Percentiles rank a stretch among this genome's conserved stretches.
Conservation (phyloP, 768 basidiomycete species). For the Erythrobasidium yunnanense region DNA sequence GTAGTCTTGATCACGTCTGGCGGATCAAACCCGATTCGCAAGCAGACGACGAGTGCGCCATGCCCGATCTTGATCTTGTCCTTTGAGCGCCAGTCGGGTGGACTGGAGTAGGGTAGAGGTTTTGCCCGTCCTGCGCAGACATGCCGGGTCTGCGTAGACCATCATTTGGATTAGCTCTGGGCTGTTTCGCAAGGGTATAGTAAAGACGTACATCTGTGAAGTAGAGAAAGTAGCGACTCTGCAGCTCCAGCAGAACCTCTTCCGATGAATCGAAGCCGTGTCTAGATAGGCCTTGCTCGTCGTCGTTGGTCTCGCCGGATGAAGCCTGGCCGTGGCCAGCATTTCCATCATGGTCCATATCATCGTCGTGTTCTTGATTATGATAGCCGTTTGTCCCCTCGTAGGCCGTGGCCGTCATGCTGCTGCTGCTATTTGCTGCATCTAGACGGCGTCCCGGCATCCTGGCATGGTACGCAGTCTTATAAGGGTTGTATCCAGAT, state of each 20-base stretch:
- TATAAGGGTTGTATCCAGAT: too few relatives aligned
- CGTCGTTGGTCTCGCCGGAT: neutral
- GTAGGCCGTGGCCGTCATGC: too few relatives aligned
- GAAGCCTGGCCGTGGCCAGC: neutral
- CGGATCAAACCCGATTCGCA: constrained; percentile 95
- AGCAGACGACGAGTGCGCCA: constrained; percentile 61
- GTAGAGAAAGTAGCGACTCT: constrained; percentile 37
- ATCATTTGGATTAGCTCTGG: neutral
- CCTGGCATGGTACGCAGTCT: too few relatives aligned
- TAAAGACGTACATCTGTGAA: constrained; percentile 31
- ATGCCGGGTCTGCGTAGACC: constrained; percentile 29
- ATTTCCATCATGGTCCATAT: neutral
- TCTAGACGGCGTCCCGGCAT: too few relatives aligned
- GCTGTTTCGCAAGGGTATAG: neutral
- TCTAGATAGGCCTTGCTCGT: neutral
- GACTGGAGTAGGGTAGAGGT: constrained; percentile 31
- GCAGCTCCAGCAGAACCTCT: constrained; percentile 26
- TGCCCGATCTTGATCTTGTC: constrained; percentile 92
- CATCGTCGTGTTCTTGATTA: neutral
- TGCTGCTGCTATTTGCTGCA: too few relatives aligned
- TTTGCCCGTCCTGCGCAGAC: constrained; percentile 31
- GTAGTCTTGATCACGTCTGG: constrained; percentile 95
- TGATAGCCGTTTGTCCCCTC: neutral
- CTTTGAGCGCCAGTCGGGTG: constrained; percentile 71
- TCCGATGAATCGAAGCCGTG: constrained; percentile 19